phyloP scores from a whole-genome alignment of 2,329 filamentous ascomycete species.

The Pleochaeta shiraiana region DNA sequence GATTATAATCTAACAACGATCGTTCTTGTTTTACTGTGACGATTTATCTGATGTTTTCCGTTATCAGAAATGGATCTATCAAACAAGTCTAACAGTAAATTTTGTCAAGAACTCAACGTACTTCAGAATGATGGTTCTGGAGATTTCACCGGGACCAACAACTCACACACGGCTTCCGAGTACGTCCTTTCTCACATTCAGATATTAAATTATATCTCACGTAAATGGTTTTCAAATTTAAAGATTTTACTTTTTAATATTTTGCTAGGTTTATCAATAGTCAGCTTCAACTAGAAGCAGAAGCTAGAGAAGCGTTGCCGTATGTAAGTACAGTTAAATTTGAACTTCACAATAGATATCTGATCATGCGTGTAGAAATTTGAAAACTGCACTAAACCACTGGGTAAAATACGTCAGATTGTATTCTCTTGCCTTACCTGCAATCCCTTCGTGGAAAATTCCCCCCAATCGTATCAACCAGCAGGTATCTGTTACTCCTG shows the following conservation, averaged over 20 bases:
- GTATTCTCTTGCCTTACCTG: slow-evolving; percentile 91
- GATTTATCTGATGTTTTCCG: too few relatives aligned
- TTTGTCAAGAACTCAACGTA: too few relatives aligned
- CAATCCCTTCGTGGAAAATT: slow-evolving; percentile 50
- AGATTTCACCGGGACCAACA: slow-evolving; percentile 27
- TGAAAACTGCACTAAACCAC: slow-evolving; percentile 74
- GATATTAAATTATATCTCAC: not conserved
- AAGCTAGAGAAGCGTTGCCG: slow-evolving; percentile 84
- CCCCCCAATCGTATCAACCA: slow-evolving; percentile 39
- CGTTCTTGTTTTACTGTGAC: too few relatives aligned
- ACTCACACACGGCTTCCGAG: slow-evolving; percentile 29
- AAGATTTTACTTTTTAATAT: slow-evolving; percentile 1
- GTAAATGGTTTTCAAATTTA: not conserved
- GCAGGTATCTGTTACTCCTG: slow-evolving; percentile 93
- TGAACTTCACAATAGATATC: not conserved
- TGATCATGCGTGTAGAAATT: slow-evolving; percentile 43
- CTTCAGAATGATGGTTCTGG: too few relatives aligned
- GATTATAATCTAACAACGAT: too few relatives aligned
- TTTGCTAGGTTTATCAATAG: slow-evolving; percentile 54
- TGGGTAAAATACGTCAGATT: slow-evolving; percentile 69
- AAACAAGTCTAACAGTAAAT: too few relatives aligned
- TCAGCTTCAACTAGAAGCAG: slow-evolving; percentile 79
- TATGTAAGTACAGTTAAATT: slow-evolving; percentile 48
- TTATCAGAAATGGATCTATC: too few relatives aligned
- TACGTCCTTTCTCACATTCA: slow-evolving; percentile 10